phyloP scores from a whole-genome alignment of 345 rosid genomes.

The Camelina neglecta region DNA sequence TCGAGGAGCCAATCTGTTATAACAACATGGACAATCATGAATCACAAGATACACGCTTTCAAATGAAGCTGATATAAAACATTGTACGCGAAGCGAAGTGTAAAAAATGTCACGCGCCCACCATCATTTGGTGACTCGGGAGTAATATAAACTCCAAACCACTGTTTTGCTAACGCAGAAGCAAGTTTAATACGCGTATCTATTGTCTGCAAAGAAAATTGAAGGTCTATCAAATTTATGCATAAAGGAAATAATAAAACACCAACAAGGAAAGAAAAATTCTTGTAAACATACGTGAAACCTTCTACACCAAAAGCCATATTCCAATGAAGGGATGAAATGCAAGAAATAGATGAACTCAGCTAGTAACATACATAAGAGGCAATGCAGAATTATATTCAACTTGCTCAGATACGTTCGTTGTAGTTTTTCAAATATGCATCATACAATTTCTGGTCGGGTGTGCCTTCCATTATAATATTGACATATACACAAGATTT shows the following conservation, averaged over 20 bases:
- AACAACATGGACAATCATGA: constrained; percentile 24
- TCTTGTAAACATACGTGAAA: constrained; percentile 16
- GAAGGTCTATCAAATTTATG: constrained; percentile 38
- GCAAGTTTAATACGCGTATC: constrained; percentile 91
- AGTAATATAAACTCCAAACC: constrained; percentile 92
- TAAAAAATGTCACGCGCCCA: constrained; percentile 46
- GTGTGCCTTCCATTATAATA: constrained; percentile 19
- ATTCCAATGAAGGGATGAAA: constrained; percentile 5
- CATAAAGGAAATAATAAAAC: constrained; percentile 28
- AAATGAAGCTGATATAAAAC: constrained; percentile 16
- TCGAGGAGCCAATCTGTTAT: constrained; percentile 93
- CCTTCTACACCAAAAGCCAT: constrained; percentile 27
- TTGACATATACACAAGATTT: constrained; percentile 8
- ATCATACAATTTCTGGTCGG: constrained; percentile 1
- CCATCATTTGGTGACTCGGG: constrained; percentile 91
- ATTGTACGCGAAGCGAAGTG: constrained; percentile 19
- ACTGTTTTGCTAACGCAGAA: constrained; percentile 90
- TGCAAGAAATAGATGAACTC: constrained; percentile 18
- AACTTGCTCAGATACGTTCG: constrained; percentile 11
- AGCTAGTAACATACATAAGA: constrained; percentile 15
- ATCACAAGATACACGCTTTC: constrained; percentile 26
- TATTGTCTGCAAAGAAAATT: constrained; percentile 66
- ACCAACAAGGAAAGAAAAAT: neutral
- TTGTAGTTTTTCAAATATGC: neutral
- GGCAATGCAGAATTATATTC: neutral